Percentiles rank a stretch among this genome's conserved stretches.
phyloP scores from a whole-genome alignment of 805 yeast species.

The Yueomyces sinensis region DNA sequence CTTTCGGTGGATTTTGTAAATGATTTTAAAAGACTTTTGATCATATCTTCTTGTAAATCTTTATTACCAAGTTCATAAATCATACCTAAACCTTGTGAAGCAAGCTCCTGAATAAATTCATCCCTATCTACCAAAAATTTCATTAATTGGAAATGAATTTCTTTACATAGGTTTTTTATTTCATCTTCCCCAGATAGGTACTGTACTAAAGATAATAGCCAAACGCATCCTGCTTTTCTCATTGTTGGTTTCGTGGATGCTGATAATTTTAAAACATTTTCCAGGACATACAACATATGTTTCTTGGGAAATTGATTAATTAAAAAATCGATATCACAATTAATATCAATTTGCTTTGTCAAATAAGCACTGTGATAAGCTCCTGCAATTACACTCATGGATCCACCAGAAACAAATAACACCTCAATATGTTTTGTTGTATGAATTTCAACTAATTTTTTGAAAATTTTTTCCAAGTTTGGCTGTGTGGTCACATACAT shows the following conservation, averaged over 20 bases:
- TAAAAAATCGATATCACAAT: background rate
- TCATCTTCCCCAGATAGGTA: conserved; percentile 42
- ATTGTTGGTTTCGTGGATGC: conserved; percentile 58
- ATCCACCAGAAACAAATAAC: conserved; percentile 74
- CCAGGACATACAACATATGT: conserved; percentile 26
- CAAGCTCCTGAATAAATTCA: conserved; percentile 83
- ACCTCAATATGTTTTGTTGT: conserved; percentile 61
- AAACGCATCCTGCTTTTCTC: conserved; percentile 67
- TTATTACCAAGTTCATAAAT: conserved; percentile 65
- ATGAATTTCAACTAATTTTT: conserved; percentile 42
- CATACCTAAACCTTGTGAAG: conserved; percentile 75
- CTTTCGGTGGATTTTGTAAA: conserved; percentile 58
- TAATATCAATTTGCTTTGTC: conserved; percentile 38
- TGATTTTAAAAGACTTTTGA: conserved; percentile 57
- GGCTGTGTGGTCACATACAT: conserved; percentile 25
- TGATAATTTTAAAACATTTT: conserved; percentile 38
- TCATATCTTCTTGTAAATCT: conserved; percentile 56
- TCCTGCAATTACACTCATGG: conserved; percentile 52
- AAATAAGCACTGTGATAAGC: conserved; percentile 64
- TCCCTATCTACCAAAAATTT: conserved; percentile 67
- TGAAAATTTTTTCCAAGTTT: conserved; percentile 26
- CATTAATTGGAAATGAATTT: conserved; percentile 66
- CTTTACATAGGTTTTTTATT: conserved; percentile 33
- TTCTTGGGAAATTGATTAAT: conserved; percentile 1
- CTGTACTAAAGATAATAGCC: conserved; percentile 73